Evolutionary conservation across 2,329 filamentous ascomycete genomes (phyloP), one percentile per base, ranked within the genome.

Genomic region (Cytospora piceicola): DNA sequence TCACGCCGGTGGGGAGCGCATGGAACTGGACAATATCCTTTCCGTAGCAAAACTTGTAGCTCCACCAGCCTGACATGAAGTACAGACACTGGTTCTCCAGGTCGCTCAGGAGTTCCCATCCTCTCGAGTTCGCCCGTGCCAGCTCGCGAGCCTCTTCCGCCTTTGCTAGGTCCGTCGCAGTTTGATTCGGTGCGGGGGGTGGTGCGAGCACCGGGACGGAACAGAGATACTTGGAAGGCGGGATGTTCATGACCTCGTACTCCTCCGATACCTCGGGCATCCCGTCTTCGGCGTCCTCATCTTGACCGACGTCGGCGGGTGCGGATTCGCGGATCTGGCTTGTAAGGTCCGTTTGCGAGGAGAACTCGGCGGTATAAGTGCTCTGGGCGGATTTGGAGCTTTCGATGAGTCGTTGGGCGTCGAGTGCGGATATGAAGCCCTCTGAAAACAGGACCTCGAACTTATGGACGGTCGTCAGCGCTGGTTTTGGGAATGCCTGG

Each of bases 21-120:
- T 97, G 94, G 77, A 96, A 97, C 77, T 97, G 94, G 73, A 92
- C 90, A 68, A 97, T 89, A 69, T 94, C 88, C 68, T 89, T 85
- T 74, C 92, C 92, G 79, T 96, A 95, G 82, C 94, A 97, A 77
- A 97, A 97, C 71, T 90, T 91, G 78, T 97, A 97, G 74, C 91
- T 95, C 94, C 94, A 97, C 94, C 94, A 97, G 0, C 94, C 94
- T 0, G 88, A 91, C 70, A 93, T 80, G 69, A 83, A 87, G 80
- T 94, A 96, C 69, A 97, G 85, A 76, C 94, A 97, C 59, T 85
- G 85, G 4, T 89, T 90, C 61, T 94, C 86, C 77, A 97, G 89
- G 30, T 89, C 88, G 69, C 86, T 85, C 59, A 97, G 81, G 27
- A 97, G 83, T 73, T 95, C 90, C 84, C 92, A 91, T 7, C 94